These are phyloP conservation scores for Corchorus capsularis DNA, from an alignment of 345 rosid genomes.

Conservation along the genomic window DNA sequence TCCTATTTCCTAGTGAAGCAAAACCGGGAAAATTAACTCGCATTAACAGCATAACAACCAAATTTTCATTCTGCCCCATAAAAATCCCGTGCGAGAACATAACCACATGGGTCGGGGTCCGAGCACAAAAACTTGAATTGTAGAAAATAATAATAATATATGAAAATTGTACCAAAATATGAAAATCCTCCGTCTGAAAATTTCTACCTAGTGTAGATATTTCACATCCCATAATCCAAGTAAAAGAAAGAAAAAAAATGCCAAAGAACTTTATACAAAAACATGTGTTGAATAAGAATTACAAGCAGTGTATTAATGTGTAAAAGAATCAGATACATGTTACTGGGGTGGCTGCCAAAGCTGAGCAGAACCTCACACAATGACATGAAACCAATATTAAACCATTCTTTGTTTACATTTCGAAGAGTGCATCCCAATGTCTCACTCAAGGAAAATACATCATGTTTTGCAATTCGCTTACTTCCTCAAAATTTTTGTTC, in stretches of 20 bases:
- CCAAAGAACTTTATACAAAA: background rate
- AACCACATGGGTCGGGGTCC: too few species aligned
- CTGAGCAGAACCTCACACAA: constrained; percentile 9
- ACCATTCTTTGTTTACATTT: constrained; percentile 28
- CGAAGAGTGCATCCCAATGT: constrained; percentile 23
- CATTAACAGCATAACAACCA: background rate
- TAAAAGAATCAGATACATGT: background rate
- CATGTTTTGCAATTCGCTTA: constrained; percentile 18
- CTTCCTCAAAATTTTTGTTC: constrained; percentile 66
- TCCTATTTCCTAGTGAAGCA: background rate
- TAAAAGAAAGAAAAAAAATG: background rate
- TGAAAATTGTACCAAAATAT: background rate
- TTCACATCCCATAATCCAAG: constrained; percentile 17
- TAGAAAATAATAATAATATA: background rate
- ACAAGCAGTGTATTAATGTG: background rate
- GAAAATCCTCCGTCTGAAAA: background rate
- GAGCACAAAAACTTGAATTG: background rate
- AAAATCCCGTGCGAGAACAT: background rate
- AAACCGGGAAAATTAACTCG: background rate
- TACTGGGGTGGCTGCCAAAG: background rate
- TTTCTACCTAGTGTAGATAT: background rate
- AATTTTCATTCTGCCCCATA: background rate
- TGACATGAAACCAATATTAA: background rate
- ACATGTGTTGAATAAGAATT: background rate
- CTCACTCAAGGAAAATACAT: constrained; percentile 4